Percentiles rank a stretch among this genome's conserved stretches.
Evolutionary conservation across 2,329 filamentous ascomycete genomes (phyloP).

Genomic region (Hypoxylon sp.): DNA sequence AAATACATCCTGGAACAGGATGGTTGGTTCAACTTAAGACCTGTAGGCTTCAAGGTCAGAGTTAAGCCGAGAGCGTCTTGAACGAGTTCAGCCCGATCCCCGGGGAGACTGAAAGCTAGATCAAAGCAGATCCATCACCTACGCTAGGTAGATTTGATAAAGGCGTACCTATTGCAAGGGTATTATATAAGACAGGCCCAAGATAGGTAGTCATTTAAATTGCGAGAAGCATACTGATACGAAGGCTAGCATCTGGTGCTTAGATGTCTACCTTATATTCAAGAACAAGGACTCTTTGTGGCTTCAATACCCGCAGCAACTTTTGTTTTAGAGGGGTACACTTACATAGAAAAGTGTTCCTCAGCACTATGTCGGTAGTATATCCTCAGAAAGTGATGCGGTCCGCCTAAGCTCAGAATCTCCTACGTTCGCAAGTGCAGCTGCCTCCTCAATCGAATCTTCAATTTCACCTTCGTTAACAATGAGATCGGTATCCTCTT

Average conservation of each 20-base stretch:
- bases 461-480: not conserved
- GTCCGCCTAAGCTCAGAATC: not conserved
- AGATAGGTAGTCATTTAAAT: not conserved
- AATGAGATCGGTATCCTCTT: not conserved
- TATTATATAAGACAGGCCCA: not conserved
- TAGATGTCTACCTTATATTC: not conserved
- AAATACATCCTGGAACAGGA: constrained; percentile 62
- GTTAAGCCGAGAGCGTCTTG: constrained; percentile 57
- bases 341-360: too few relatives aligned
- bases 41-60: constrained; percentile 62
- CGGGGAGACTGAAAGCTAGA: not conserved
- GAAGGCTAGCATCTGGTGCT: not conserved
- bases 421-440: not conserved
- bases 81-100: not conserved
- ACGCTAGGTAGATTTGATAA: not conserved
- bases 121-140: not conserved
- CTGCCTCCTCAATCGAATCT: not conserved
- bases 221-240: not conserved
- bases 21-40: constrained; percentile 68
- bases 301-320: not conserved
- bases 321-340: too few relatives aligned
- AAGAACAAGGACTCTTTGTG: not conserved
- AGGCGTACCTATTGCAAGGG: not conserved
- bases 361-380: too few relatives aligned
- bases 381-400: too few relatives aligned